Evolutionary conservation across 371 early-diverging fungal genomes (phyloP).

Genomic region (Racocetra persica): DNA sequence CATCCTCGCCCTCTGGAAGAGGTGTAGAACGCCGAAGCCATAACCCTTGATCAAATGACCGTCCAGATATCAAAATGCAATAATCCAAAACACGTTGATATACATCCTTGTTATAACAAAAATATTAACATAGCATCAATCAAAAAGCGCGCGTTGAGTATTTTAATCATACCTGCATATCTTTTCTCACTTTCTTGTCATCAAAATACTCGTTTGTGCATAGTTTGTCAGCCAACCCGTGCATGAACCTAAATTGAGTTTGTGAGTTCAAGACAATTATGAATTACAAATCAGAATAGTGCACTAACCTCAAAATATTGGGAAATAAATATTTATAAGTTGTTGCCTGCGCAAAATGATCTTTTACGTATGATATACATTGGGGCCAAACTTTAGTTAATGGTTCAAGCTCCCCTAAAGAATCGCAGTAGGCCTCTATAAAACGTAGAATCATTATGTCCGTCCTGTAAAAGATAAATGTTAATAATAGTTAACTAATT

Average conservation of each 20-base stretch:
- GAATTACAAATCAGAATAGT: slow-evolving; percentile 42
- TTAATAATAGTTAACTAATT: slow-evolving; percentile 19
- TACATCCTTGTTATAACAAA: slow-evolving; percentile 53
- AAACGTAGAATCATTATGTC: slow-evolving; percentile 68
- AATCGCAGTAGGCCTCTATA: slow-evolving; percentile 64
- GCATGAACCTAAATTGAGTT: slow-evolving; percentile 58
- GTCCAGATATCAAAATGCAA: slow-evolving; percentile 79
- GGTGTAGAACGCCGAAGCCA: slow-evolving; percentile 66
- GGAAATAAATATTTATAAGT: slow-evolving; percentile 69
- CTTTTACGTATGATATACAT: slow-evolving; percentile 69
- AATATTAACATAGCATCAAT: not conserved
- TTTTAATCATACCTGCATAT: slow-evolving; percentile 58
- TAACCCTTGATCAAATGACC: slow-evolving; percentile 76
- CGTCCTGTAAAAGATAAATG: slow-evolving; percentile 51
- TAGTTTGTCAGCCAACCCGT: slow-evolving; percentile 63
- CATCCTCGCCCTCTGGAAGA: slow-evolving; percentile 47
- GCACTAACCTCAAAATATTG: slow-evolving; percentile 55
- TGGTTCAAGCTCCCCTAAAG: slow-evolving; percentile 55
- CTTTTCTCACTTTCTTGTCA: slow-evolving; percentile 69
- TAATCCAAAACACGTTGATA: slow-evolving; percentile 78
- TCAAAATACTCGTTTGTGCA: slow-evolving; percentile 60
- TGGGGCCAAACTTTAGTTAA: slow-evolving; percentile 71
- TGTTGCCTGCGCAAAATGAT: slow-evolving; percentile 69
- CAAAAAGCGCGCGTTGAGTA: not conserved
- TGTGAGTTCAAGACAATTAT: not conserved